Conservation (phyloP, 257 asterid genomes). For the Echites panduratus region DNA sequence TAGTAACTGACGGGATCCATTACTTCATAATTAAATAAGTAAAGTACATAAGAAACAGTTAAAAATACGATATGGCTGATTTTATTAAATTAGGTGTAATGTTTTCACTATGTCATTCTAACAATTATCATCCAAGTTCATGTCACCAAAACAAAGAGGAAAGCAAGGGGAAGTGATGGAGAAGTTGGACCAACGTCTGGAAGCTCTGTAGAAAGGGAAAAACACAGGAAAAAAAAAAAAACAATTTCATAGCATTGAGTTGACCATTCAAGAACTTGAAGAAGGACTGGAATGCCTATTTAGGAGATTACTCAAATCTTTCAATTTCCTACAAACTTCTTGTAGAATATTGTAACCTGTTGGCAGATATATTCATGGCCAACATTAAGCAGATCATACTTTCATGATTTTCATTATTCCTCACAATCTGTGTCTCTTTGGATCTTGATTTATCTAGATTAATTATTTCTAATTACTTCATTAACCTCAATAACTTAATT, state of each 20-base stretch:
- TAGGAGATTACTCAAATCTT: constrained; percentile 4
- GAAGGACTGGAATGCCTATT: constrained; percentile 10
- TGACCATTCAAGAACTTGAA: constrained; percentile 16
- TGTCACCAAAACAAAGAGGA: neutral
- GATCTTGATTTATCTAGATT: too few species aligned
- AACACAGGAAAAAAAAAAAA: neutral
- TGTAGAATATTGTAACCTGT: constrained; percentile 2
- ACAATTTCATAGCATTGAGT: neutral
- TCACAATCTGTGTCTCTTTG: too few species aligned
- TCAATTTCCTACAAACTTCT: constrained; percentile 5
- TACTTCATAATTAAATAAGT: too few species aligned
- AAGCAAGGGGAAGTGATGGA: neutral
- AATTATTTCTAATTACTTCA: too few species aligned
- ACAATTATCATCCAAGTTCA: neutral
- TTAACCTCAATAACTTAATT: too few species aligned
- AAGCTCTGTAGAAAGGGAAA: neutral
- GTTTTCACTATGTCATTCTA: too few species aligned
- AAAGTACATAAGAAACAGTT: too few species aligned
- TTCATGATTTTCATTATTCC: too few species aligned
- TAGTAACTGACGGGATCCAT: too few species aligned
- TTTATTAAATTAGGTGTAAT: too few species aligned
- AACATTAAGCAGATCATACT: neutral
- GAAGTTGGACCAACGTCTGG: neutral
- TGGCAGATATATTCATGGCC: neutral
- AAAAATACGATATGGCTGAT: too few species aligned